phyloP scores from a whole-genome alignment of 352 stramenopile genomes.

The Globisporangium recalcitrans region DNA sequence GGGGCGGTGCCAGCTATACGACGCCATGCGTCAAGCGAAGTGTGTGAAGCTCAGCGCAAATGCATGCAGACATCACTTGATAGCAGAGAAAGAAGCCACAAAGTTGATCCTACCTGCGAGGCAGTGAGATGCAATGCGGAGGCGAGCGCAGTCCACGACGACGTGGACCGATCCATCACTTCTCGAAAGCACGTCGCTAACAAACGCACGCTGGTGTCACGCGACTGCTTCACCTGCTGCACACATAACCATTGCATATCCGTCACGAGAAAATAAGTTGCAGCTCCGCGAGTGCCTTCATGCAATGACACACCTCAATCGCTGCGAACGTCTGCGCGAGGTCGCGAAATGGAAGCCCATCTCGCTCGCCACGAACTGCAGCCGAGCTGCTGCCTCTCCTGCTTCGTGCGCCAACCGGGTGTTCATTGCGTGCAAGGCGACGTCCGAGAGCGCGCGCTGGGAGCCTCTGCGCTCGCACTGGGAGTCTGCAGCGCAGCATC shows the following conservation, averaged over 20 bases:
- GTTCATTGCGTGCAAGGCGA: not conserved
- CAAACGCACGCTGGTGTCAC: conserved; percentile 40
- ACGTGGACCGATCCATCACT: conserved; percentile 31
- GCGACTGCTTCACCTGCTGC: conserved; percentile 50
- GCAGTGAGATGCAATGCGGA: conserved; percentile 66
- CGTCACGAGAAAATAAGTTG: not conserved
- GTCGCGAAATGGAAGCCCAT: conserved; percentile 24
- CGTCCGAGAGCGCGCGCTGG: not conserved
- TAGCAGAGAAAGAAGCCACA: too few relatives aligned
- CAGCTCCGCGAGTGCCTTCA: not conserved
- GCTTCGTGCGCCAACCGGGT: not conserved
- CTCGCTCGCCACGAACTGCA: not conserved
- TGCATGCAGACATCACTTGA: not conserved
- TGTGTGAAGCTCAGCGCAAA: not conserved
- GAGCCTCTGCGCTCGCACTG: not conserved
- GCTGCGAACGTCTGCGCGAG: conserved; percentile 45
- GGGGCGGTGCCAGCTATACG: conserved; percentile 49
- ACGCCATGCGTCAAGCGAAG: not conserved
- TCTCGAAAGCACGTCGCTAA: conserved; percentile 40
- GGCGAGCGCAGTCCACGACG: conserved; percentile 25
- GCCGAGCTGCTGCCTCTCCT: not conserved
- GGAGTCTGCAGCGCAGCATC: not conserved
- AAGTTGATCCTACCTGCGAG: conserved; percentile 29
- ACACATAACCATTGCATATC: not conserved
- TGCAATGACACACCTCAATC: conserved; percentile 32